Evolutionary conservation across 768 basidiomycete species (phyloP), one percentile per base, ranked within the genome.

Genomic region (Chlorophyllum brunneum): DNA sequence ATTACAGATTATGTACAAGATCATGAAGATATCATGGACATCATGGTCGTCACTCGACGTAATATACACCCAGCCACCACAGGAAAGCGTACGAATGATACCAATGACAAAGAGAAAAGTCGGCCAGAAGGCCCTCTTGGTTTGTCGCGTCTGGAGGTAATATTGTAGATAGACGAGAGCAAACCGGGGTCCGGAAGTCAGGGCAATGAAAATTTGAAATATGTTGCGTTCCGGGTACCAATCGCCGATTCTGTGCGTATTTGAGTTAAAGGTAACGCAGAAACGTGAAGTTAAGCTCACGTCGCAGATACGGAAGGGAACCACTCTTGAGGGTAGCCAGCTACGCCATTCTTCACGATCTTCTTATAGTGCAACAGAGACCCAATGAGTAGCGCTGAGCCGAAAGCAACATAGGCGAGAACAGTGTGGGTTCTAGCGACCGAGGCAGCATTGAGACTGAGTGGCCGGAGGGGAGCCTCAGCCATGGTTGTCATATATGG

Each of bases 41-140:
- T 88, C 86, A 59, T 92, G 90, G 67, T 88, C 78, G 63, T 95
- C 92, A 46, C 70, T 81, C 2, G 88, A 89, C 0, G 93, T 94
- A 61, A 95, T 82, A 60, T 84, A 95, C 24, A 94, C 90, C 92
- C 92, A 95, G 23, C 93, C 92, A 27, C 90, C 93, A 60, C 92
- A 95, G 2, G 81, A 76, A 27, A 95, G 65, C 0, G 92, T 92
- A 54, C 92, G 75, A 15, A 88, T 63, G 18, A 92, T 56, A 0
- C 91, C 91, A 33, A 75, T 69, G 7, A 81, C 58, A 30, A 86
- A 77, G 16, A 92, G 70, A 42, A 83, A 57, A 7, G 67, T 70
- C 0, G 85, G 74, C 9, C 80, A 69, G 42, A 56, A 65, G 4
- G 80, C 77, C 5, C 62, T 56, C 5, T 65, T 55, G 0, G 74